Evolutionary conservation across 164 flowering plant genomes (phyloP).

Genomic region (Malania oleifera): DNA sequence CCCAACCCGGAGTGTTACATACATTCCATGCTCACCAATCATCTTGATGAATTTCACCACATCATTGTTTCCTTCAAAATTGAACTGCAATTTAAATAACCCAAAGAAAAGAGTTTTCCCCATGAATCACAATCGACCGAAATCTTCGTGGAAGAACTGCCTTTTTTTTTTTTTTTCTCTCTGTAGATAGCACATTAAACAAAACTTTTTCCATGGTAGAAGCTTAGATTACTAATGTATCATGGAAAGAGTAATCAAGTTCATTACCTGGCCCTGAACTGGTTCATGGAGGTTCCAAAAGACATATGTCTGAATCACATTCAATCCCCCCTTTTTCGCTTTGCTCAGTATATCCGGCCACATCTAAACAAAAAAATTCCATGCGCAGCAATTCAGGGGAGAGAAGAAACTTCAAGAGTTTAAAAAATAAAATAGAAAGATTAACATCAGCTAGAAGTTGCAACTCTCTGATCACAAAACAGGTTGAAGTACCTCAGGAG

Average conservation of each 20-base stretch:
- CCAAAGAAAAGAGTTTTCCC: no score
- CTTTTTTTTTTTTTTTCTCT: no score
- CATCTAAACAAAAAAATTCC: slow-evolving; percentile 18
- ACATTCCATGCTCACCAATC: slow-evolving; percentile 34
- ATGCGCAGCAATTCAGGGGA: no score
- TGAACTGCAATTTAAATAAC: slow-evolving; percentile 29
- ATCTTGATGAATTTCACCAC: slow-evolving; percentile 46
- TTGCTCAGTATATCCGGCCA: slow-evolving; percentile 40
- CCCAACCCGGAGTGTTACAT: slow-evolving; percentile 44
- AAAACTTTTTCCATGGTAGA: no score
- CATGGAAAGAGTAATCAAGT: neutral
- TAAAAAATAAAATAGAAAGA: no score
- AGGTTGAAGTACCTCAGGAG: neutral
- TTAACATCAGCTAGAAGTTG: no score
- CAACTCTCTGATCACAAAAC: no score
- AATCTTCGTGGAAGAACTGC: no score
- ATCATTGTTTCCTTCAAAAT: slow-evolving; percentile 44
- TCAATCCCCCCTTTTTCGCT: slow-evolving; percentile 55
- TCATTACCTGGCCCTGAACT: slow-evolving; percentile 43
- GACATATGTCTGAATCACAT: slow-evolving; percentile 66
- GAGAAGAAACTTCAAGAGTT: no score
- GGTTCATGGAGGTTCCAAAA: slow-evolving; percentile 77
- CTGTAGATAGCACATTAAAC: no score
- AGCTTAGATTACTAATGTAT: no score
- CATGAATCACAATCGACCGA: no score